A percentile compares a stretch with the other conserved stretches of the same genome.
Conservation (phyloP, 2,329 filamentous ascomycete genomes). For the Fusarium oxysporum region DNA sequence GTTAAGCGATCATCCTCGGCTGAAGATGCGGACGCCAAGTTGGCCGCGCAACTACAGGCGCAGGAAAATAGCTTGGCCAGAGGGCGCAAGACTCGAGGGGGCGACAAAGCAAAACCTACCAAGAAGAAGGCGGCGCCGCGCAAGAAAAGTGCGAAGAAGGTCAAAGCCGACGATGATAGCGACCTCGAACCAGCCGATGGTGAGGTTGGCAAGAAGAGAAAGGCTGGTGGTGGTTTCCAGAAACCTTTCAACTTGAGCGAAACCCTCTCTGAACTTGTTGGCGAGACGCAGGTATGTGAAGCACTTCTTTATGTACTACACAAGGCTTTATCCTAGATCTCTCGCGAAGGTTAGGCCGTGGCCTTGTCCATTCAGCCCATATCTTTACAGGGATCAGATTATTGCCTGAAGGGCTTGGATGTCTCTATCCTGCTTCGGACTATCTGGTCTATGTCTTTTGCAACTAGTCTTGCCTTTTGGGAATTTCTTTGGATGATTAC, state of each 20-base stretch:
- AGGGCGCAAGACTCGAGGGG: conserved; percentile 81
- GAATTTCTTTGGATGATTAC: not conserved
- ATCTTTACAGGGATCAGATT: not conserved
- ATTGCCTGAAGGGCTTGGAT: not conserved
- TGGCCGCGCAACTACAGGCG: conserved; percentile 89
- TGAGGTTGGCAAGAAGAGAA: conserved; percentile 71
- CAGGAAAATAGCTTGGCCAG: conserved; percentile 82
- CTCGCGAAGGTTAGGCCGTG: not conserved
- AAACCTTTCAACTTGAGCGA: conserved; percentile 82
- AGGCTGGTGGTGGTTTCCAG: conserved; percentile 93
- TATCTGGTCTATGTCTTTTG: not conserved
- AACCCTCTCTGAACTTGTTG: conserved; percentile 76
- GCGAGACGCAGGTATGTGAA: conserved; percentile 72
- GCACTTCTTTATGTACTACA: not conserved
- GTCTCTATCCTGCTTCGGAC: not conserved
- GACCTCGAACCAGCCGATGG: conserved; percentile 74
- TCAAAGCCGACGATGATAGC: conserved; percentile 83
- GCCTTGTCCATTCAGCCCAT: not conserved
- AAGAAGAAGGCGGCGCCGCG: conserved; percentile 72
- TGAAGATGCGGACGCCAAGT: conserved; percentile 84
- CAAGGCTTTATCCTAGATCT: not conserved
- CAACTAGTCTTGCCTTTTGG: not conserved
- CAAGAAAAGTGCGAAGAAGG: conserved; percentile 81
- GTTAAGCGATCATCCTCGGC: conserved; percentile 70
- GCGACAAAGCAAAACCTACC: conserved; percentile 65